phyloP scores from a whole-genome alignment of 768 basidiomycete species.

The Naganishia kalamii region DNA sequence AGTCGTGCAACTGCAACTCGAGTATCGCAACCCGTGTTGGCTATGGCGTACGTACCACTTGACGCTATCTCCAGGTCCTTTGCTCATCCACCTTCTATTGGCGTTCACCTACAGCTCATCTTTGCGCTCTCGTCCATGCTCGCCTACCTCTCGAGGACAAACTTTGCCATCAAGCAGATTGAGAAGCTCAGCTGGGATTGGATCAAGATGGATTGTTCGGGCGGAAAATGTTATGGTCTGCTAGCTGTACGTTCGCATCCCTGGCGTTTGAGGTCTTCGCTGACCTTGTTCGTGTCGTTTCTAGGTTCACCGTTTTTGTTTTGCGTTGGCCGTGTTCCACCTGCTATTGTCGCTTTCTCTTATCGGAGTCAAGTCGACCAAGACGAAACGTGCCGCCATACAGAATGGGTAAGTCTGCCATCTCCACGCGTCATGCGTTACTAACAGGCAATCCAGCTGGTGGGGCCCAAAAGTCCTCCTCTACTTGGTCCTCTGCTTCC shows the following conservation, averaged over 20 bases:
- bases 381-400: conserved; percentile 84
- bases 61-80: neutral
- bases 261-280: conserved; percentile 5
- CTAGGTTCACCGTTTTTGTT: conserved; percentile 84
- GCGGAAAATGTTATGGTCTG: conserved; percentile 90
- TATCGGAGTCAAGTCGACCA: conserved; percentile 80
- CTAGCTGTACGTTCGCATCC: conserved; percentile 62
- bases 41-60: conserved; percentile 64
- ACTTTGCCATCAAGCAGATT: conserved; percentile 74
- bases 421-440: neutral
- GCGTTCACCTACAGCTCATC: conserved; percentile 60
- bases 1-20: conserved; percentile 97
- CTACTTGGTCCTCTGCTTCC: conserved; percentile 72
- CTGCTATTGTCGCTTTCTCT: conserved; percentile 69
- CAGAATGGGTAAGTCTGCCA: conserved; percentile 75
- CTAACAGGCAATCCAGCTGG: conserved; percentile 57
- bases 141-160: conserved; percentile 94
- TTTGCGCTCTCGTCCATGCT: conserved; percentile 91
- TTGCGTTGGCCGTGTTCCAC: conserved; percentile 85
- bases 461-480: conserved; percentile 95
- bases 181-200: conserved; percentile 93
- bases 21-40: conserved; percentile 95
- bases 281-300: neutral
- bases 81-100: neutral
- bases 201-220: conserved; percentile 93